Conservation (phyloP, 805 yeast species). For the Saccharomycopsis amapae region DNA sequence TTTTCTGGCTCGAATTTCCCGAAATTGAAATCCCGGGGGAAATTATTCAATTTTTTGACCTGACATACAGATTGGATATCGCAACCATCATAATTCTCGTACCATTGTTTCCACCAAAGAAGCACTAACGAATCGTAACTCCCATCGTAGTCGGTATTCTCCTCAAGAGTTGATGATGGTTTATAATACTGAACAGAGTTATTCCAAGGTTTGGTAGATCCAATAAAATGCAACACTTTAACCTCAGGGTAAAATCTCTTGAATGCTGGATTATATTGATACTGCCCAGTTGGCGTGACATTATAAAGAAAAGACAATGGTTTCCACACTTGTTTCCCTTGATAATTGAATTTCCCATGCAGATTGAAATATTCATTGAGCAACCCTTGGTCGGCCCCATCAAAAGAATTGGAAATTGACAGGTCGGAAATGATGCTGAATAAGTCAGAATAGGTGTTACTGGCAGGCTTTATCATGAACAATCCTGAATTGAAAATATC, state of each 20-base stretch:
- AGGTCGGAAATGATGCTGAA: neutral
- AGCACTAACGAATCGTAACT: conserved; percentile 11
- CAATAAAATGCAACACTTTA: conserved; percentile 58
- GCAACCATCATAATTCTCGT: no score
- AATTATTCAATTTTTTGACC: no score
- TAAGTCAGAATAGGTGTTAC: conserved; percentile 36
- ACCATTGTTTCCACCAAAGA: conserved; percentile 13
- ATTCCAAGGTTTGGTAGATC: conserved; percentile 53
- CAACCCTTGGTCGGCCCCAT: conserved; percentile 91
- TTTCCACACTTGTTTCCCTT: conserved; percentile 41
- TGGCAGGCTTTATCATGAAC: conserved; percentile 51
- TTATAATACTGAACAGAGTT: neutral
- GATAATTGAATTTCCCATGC: conserved; percentile 21
- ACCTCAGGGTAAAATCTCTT: conserved; percentile 41
- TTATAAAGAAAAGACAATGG: conserved; percentile 75
- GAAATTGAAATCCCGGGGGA: no score
- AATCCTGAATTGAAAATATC: conserved; percentile 84
- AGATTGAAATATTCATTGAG: conserved; percentile 62
- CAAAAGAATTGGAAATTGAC: conserved; percentile 40
- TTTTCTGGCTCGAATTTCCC: no score
- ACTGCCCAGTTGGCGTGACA: conserved; percentile 59
- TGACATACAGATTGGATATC: no score
- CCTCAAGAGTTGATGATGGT: no score
- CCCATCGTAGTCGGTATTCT: conserved; percentile 17
- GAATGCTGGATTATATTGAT: conserved; percentile 69